These are phyloP conservation scores for Cnidoscolus chayamansa DNA, from an alignment of 441 rosid genomes.

Conservation along the genomic window DNA sequence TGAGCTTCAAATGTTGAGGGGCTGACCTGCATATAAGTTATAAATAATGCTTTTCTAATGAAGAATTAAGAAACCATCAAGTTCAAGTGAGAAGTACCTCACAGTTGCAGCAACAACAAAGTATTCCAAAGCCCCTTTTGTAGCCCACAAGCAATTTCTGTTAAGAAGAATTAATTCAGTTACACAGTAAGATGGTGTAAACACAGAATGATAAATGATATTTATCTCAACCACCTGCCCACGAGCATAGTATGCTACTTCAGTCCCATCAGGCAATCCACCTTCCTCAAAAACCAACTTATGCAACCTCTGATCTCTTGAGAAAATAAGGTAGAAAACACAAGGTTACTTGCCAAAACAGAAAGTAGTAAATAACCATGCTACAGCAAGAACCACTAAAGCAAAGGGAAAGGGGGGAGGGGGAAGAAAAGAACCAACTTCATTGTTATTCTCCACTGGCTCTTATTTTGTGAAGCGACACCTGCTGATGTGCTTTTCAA, in stretches of 20 bases:
- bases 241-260: slow-evolving; percentile 73
- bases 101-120: slow-evolving; percentile 82
- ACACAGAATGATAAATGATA: slow-evolving; percentile 20
- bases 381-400: slow-evolving; percentile 20
- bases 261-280: slow-evolving; percentile 84
- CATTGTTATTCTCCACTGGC: slow-evolving; percentile 47
- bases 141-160: slow-evolving; percentile 94
- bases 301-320: slow-evolving; percentile 73
- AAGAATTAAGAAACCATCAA: slow-evolving; percentile 12
- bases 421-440: slow-evolving; percentile 34
- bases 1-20: slow-evolving; percentile 96
- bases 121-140: slow-evolving; percentile 79
- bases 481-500: slow-evolving; percentile 30
- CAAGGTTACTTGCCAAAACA: slow-evolving; percentile 19
- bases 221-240: slow-evolving; percentile 55
- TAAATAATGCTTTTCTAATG: slow-evolving; percentile 14
- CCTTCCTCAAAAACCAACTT: slow-evolving; percentile 66
- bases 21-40: slow-evolving; percentile 71
- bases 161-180: slow-evolving; percentile 28
- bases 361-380: slow-evolving; percentile 6
- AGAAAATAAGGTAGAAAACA: slow-evolving; percentile 22
- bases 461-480: slow-evolving; percentile 42
- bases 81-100: slow-evolving; percentile 58
- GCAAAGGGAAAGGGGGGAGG: not conserved
- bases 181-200: slow-evolving; percentile 19